Evolutionary conservation across 164 flowering plant species (phyloP).

Genomic region (Hamamelis virginiana): DNA sequence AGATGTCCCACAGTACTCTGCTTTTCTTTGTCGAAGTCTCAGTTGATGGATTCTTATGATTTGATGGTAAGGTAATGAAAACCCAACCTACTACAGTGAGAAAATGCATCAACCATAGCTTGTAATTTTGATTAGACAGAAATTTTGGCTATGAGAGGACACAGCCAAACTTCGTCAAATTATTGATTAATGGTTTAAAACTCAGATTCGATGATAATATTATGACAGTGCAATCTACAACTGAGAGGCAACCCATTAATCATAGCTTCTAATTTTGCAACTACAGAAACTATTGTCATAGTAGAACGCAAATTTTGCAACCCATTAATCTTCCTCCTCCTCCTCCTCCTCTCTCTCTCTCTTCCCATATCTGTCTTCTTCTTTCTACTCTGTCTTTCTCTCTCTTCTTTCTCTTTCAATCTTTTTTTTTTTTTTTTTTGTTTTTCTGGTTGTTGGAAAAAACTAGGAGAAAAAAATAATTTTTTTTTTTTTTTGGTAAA

Average conservation of each 20-base stretch:
- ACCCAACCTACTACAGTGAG: not conserved
- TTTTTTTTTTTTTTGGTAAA: no score
- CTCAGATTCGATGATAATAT: not conserved
- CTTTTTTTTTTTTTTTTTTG: no score
- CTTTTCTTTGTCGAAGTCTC: not conserved
- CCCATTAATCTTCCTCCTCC: no score
- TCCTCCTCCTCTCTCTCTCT: no score
- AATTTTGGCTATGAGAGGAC: no score
- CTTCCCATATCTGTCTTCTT: no score
- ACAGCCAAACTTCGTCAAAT: not conserved
- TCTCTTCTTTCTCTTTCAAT: no score
- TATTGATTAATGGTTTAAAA: not conserved
- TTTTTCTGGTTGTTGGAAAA: no score
- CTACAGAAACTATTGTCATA: not conserved
- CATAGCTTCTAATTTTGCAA: not conserved
- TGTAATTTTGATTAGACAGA: no score
- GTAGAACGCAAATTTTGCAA: not conserved
- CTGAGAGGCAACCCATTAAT: not conserved
- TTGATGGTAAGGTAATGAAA: slow-evolving; percentile 1
- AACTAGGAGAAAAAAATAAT: no score
- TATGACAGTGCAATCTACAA: not conserved
- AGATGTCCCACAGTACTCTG: no score
- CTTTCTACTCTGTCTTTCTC: no score
- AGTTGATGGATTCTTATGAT: not conserved
- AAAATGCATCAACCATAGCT: not conserved